Percentiles rank a stretch among this genome's conserved stretches.
Conservation (phyloP, 1,284 basidiomycete genomes). For the Polyporus tsugae region DNA sequence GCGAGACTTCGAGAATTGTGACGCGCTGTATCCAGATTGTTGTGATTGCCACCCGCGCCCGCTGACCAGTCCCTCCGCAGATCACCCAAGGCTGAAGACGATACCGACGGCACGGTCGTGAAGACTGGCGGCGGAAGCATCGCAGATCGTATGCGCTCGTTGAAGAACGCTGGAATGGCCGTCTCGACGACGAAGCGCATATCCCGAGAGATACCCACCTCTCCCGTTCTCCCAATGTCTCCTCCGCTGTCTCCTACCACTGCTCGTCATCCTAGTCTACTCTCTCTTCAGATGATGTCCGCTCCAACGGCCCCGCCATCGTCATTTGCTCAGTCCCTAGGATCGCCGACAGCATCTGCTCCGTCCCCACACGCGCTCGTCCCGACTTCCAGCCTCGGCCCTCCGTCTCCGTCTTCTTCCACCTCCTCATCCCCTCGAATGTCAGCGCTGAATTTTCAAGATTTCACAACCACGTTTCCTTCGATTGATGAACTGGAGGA, state of each 20-base stretch:
- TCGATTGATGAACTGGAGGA: slow-evolving; percentile 80
- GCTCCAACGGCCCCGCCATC: slow-evolving; percentile 39
- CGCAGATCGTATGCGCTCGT: slow-evolving; percentile 74
- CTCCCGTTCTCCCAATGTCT: slow-evolving; percentile 28
- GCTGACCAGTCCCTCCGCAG: slow-evolving; percentile 23
- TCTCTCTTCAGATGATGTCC: slow-evolving; percentile 41
- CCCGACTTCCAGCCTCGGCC: slow-evolving; percentile 71
- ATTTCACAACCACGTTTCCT: slow-evolving; percentile 71
- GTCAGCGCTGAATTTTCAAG: slow-evolving; percentile 51
- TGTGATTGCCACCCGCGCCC: not conserved
- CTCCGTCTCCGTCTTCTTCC: slow-evolving; percentile 74
- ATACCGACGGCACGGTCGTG: slow-evolving; percentile 45
- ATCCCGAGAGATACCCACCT: slow-evolving; percentile 52
- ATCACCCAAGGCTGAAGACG: slow-evolving; percentile 19
- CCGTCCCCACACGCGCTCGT: slow-evolving; percentile 65
- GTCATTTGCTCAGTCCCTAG: slow-evolving; percentile 39
- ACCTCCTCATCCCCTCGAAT: slow-evolving; percentile 48
- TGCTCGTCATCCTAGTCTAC: slow-evolving; percentile 29
- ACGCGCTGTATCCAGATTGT: slow-evolving; percentile 1
- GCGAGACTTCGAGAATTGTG: not conserved
- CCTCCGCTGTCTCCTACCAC: slow-evolving; percentile 24
- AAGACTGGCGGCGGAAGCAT: slow-evolving; percentile 61
- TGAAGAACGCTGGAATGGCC: slow-evolving; percentile 70
- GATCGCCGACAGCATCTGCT: slow-evolving; percentile 40
- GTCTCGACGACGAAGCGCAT: slow-evolving; percentile 57